Evolutionary conservation across 2,329 filamentous ascomycete species (phyloP).

Genomic region (Amauroascus niger): DNA sequence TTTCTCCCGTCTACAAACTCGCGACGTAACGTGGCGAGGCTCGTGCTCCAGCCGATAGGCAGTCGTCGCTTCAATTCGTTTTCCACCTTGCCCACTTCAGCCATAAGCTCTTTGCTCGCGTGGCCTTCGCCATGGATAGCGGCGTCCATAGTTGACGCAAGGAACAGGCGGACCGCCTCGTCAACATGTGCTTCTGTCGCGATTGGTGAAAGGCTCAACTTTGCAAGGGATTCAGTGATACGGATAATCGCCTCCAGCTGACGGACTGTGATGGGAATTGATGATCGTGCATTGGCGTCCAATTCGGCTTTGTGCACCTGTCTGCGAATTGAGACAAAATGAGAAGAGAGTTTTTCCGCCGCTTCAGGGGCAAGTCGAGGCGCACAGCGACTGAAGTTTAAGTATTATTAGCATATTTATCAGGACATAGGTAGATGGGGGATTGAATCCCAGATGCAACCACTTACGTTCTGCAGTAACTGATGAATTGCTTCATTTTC

Average conservation of each 20-base stretch:
- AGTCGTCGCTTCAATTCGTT: conserved; percentile 76
- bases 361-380: conserved; percentile 83
- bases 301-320: conserved; percentile 89
- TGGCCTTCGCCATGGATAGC: conserved; percentile 80
- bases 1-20: conserved; percentile 90
- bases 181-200: conserved; percentile 89
- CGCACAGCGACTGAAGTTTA: conserved; percentile 61
- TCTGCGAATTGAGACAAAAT: conserved; percentile 91
- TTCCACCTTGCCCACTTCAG: conserved; percentile 79
- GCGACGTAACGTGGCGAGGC: conserved; percentile 68
- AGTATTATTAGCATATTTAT: not conserved
- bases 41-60: conserved; percentile 93
- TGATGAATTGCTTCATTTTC: conserved; percentile 95
- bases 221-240: conserved; percentile 91
- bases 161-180: conserved; percentile 91
- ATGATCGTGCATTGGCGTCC: conserved; percentile 79
- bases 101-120: conserved; percentile 78
- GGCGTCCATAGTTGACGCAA: conserved; percentile 95
- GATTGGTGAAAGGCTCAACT: conserved; percentile 73
- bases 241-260: conserved; percentile 95
- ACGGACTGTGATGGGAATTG: conserved; percentile 93
- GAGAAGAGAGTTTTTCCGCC: conserved; percentile 88
- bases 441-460: not conserved
- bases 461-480: conserved; percentile 83
- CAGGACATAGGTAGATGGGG: not conserved